Evolutionary conservation across 805 yeast species (phyloP), one percentile per base, ranked within the genome.

Genomic region (Saccharomycopsis sp.): DNA sequence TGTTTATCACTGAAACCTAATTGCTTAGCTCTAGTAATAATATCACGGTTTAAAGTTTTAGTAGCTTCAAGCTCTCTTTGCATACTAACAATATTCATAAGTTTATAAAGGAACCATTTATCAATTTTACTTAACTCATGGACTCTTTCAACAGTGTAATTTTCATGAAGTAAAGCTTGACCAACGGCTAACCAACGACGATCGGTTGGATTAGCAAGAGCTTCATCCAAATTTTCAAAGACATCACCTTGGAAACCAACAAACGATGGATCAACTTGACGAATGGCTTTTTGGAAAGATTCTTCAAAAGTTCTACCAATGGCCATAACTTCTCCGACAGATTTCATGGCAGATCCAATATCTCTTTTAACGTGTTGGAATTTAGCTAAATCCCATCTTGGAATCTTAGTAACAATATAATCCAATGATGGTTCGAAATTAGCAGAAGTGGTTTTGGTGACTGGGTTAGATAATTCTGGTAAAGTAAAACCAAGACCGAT

Each of bases 271-370:
- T 87, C 96, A 48, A 87, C 85, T 63, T 88, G 95, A 66, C 98
- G 79, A 50, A 89, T 78, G 33, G 97, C 97, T 70, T 89, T 89
- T 69, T 92, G 96, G 72, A 89, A 80, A 27, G 96, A 82, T 67
- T 89, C 98, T 68, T 89, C 98, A 59, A 89, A 89, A 49, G 79
- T 89, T 66, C 98, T 80, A 57, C 98, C 98, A 57, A 89, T 92
- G 34, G 96, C 94, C 98, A 89, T 89, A 45, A 89, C 98, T 65
- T 89, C 98, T 62, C 98, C 98, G 41, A 89, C 98, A 45, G 96
- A 88, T 64, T 89, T 89, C 98, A 89, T 89, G 33, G 96, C 78
- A 8, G 95, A 84, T 36, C 96, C 95, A 57, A 89, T 82, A 48
- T 81, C 86, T 62, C 95, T 76, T 61, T 85, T 83, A 49, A 89